Conservation (phyloP, 495 filamentous ascomycete genomes). For the Penicillium maclennaniae region DNA sequence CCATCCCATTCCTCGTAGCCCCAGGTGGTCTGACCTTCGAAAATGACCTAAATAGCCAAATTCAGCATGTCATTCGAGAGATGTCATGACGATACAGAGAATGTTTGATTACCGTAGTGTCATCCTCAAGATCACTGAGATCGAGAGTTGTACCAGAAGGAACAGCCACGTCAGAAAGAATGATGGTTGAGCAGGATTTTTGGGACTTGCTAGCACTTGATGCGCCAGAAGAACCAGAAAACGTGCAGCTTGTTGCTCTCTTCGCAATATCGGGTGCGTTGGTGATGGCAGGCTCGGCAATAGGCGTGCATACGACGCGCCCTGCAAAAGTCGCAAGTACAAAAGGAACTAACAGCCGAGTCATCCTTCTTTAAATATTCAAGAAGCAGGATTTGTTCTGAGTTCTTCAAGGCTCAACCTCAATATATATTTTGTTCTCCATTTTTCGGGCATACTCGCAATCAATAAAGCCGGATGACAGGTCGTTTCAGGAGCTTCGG, state of each 20-base stretch:
- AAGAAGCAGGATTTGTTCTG: too few relatives aligned
- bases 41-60: slow-evolving; percentile 38
- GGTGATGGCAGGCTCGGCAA: slow-evolving; percentile 24
- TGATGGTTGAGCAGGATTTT: slow-evolving; percentile 48
- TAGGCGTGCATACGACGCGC: neutral
- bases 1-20: slow-evolving; percentile 53
- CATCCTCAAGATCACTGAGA: slow-evolving; percentile 42
- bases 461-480: too few relatives aligned
- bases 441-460: too few relatives aligned
- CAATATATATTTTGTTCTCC: too few relatives aligned
- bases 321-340: too few relatives aligned
- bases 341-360: too few relatives aligned
- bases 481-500: too few relatives aligned
- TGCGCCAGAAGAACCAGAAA: slow-evolving; percentile 24
- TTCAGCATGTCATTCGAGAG: neutral
- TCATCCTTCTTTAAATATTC: too few relatives aligned
- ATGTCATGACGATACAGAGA: neutral
- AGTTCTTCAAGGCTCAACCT: too few relatives aligned
- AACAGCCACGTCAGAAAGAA: slow-evolving; percentile 46
- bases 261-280: slow-evolving; percentile 21
- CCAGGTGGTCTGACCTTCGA: slow-evolving; percentile 50
- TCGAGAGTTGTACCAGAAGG: slow-evolving; percentile 51
- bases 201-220: slow-evolving; percentile 38
- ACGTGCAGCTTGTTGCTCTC: slow-evolving; percentile 18
- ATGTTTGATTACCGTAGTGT: slow-evolving; percentile 33